These are phyloP conservation scores for Leavenworthia alabamica DNA, from an alignment of 345 rosid genomes.

Conservation along the genomic window DNA sequence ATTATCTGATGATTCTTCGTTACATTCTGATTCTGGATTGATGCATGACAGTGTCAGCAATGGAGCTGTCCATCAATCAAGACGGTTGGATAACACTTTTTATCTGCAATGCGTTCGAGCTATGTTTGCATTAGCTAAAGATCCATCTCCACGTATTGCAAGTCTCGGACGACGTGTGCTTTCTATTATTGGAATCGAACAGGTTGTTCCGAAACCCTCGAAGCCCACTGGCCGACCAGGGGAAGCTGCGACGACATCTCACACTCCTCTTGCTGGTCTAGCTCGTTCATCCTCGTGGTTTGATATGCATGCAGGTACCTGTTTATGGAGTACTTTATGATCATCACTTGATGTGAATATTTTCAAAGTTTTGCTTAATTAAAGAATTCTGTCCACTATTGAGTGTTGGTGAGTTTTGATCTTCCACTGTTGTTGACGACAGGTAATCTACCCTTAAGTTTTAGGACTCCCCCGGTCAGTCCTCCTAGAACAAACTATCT, in stretches of 20 bases:
- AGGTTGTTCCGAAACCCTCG: constrained; percentile 64
- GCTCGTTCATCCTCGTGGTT: constrained; percentile 95
- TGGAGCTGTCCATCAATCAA: constrained; percentile 62
- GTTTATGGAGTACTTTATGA: constrained; percentile 2
- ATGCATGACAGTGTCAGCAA: constrained; percentile 70
- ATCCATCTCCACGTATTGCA: constrained; percentile 91
- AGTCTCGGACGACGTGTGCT: constrained; percentile 73
- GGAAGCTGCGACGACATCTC: constrained; percentile 48
- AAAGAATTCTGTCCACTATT: background rate
- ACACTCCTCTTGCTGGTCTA: constrained; percentile 63
- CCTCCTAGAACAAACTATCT: constrained; percentile 84
- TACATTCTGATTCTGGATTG: constrained; percentile 84
- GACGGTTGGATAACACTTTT: constrained; percentile 64
- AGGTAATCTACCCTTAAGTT: constrained; percentile 84
- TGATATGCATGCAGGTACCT: constrained; percentile 84
- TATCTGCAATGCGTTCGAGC: constrained; percentile 75
- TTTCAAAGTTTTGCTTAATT: constrained; percentile 10
- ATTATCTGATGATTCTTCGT: constrained; percentile 93
- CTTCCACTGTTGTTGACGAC: constrained; percentile 32
- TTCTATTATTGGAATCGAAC: constrained; percentile 91
- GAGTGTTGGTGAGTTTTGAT: constrained; percentile 15
- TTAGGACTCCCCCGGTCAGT: constrained; percentile 98
- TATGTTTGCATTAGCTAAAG: constrained; percentile 83
- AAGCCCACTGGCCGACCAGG: constrained; percentile 46
- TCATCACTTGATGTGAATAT: background rate